Evolutionary conservation across 1,284 basidiomycete genomes (phyloP).

Genomic region (Ceratobasidium sp.): DNA sequence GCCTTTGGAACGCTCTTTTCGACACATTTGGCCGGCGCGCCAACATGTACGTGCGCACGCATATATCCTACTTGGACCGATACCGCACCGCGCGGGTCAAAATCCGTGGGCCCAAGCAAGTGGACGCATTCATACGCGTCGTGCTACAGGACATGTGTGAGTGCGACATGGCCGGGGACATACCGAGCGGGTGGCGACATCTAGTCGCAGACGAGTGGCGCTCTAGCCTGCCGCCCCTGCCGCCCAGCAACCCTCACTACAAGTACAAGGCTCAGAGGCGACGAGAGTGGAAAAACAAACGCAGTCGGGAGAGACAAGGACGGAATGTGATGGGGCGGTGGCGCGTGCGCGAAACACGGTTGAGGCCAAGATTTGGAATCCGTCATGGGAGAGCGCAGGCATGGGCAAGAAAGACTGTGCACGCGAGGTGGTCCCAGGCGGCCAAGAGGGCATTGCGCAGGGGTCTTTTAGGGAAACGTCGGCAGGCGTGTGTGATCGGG

Average conservation of each 20-base stretch:
- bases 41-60: conserved; percentile 46
- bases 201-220: conserved; percentile 8
- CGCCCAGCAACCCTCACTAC: conserved; percentile 7
- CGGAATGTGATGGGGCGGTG: not conserved
- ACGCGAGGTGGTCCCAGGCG: not conserved
- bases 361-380: not conserved
- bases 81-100: not conserved
- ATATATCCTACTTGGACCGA: not conserved
- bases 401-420: conserved; percentile 5
- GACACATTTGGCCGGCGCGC: conserved; percentile 56
- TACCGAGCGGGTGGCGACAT: conserved; percentile 29
- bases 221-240: not conserved
- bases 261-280: not conserved
- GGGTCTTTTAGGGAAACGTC: not conserved
- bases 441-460: not conserved
- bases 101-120: not conserved
- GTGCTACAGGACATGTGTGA: conserved; percentile 27
- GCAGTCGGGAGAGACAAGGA: not conserved
- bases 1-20: conserved; percentile 71
- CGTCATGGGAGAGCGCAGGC: not conserved
- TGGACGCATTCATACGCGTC: conserved; percentile 24
- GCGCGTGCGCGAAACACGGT: conserved; percentile 4
- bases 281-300: conserved; percentile 1
- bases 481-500: not conserved
- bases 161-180: conserved; percentile 12